Evolutionary conservation across 2,329 filamentous ascomycete species (phyloP), one percentile per base, ranked within the genome.

Genomic region (Esteya vermicola): DNA sequence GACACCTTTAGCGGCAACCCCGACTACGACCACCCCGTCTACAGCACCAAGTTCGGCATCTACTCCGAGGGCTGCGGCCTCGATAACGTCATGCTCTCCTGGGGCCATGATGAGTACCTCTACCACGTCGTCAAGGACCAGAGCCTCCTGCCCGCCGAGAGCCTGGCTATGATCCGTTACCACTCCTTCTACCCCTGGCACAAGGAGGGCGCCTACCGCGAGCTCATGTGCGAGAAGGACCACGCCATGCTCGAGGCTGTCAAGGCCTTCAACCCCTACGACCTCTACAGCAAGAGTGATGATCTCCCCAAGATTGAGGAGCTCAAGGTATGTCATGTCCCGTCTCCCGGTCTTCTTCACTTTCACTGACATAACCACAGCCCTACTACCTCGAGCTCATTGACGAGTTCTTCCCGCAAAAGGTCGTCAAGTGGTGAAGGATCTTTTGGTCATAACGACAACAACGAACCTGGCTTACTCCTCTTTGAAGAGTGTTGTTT

Each of bases 111-210:
- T 56, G 83, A 89, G 63, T 88, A 86, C 60, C 67, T 89, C 35
- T 94, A 93, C 66, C 78, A 85, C 53, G 78, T 93, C 45, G 76
- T 83, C 60, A 86, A 85, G 65, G 79, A 82, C 47, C 85, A 93
- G 66, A 80, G 73, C 36, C 80, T 66, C 0, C 68, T 94, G 33
- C 86, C 86, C 1, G 68, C 72, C 35, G 85, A 93, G 68, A 82
- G 81, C 0, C 70, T 94, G 10, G 86, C 85, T 45, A 93, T 94
- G 84, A 91, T 94, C 57, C 70, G 86, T 41, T 93, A 93, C 62
- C 86, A 94, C 63, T 85, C 78, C 6, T 93, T 93, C 63, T 94
- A 94, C 61, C 80, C 86, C 14, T 94, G 85, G 86, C 86, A 93
- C 62, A 75, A 70, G 45, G 78, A 81, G 57, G 80, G 79, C 40